These are phyloP conservation scores for Cylindrotheca fusiformis DNA, from an alignment of 108 stramenopile species.

Conservation along the genomic window DNA sequence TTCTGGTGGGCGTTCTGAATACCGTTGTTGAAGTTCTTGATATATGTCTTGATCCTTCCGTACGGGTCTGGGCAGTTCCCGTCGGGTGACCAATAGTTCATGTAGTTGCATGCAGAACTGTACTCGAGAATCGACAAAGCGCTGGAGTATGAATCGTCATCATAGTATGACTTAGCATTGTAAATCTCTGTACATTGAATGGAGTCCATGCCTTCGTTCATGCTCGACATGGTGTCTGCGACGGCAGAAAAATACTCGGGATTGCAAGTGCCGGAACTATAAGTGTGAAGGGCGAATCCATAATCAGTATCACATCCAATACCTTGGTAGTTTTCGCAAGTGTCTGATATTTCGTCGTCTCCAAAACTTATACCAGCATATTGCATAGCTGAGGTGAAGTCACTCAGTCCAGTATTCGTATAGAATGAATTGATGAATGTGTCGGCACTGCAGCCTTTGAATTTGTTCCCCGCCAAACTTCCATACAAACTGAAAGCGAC, in stretches of 20 bases:
- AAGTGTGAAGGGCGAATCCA: slow-evolving; percentile 23
- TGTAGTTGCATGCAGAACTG: slow-evolving; percentile 35
- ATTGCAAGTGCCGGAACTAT: slow-evolving; percentile 18
- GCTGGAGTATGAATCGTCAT: slow-evolving; percentile 21
- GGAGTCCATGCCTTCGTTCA: slow-evolving; percentile 20
- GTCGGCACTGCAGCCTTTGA: slow-evolving; percentile 23
- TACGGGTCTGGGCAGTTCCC: slow-evolving; percentile 55
- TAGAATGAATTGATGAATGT: slow-evolving; percentile 66
- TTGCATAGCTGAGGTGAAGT: slow-evolving; percentile 25
- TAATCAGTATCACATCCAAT: slow-evolving; percentile 25
- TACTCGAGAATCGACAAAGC: slow-evolving; percentile 22
- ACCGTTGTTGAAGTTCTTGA: slow-evolving; percentile 34
- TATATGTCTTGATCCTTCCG: slow-evolving; percentile 32
- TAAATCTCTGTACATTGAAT: slow-evolving; percentile 35
- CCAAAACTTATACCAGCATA: slow-evolving; percentile 25
- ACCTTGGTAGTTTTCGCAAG: slow-evolving; percentile 23
- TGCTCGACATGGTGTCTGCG: slow-evolving; percentile 14
- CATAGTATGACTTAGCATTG: slow-evolving; percentile 18
- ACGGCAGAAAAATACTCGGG: slow-evolving; percentile 23
- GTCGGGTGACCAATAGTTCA: slow-evolving; percentile 38
- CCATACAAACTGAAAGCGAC: slow-evolving; percentile 61
- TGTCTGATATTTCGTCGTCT: slow-evolving; percentile 23
- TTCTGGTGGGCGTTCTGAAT: slow-evolving; percentile 16
- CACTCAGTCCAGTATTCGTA: slow-evolving; percentile 39
- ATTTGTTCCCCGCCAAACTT: slow-evolving; percentile 26